These are phyloP conservation scores for Alopecurus myosuroides DNA, from an alignment of 176 grass and related monocot genomes.

Conservation along the genomic window DNA sequence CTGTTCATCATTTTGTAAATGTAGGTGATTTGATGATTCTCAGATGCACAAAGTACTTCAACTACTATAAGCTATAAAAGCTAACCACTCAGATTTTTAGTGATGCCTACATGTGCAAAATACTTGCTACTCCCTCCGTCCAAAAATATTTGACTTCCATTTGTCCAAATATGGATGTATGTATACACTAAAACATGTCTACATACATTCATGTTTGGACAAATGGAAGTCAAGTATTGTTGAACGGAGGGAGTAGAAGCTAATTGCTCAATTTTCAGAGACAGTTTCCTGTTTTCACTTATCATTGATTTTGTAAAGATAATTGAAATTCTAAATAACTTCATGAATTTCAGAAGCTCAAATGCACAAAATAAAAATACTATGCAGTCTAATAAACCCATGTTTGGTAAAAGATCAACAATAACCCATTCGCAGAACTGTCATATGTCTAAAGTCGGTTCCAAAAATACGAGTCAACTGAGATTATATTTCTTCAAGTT, in stretches of 20 bases:
- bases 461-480: constrained; percentile 7
- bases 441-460: background rate
- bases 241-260: no score
- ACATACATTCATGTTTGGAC: no score
- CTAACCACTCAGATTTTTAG: background rate
- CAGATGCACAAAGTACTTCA: background rate
- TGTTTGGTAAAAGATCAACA: background rate
- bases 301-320: background rate
- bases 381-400: background rate
- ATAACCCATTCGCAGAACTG: background rate
- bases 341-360: constrained; percentile 11
- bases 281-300: background rate
- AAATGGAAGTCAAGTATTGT: no score
- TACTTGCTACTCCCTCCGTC: no score
- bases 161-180: no score
- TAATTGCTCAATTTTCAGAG: background rate
- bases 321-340: background rate
- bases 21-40: constrained; percentile 1
- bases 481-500: constrained; percentile 7
- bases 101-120: background rate
- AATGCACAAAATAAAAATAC: constrained; percentile 1
- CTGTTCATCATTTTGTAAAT: constrained; percentile 22
- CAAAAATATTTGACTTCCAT: no score
- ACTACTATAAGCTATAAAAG: background rate
- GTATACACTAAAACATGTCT: no score